Evolutionary conservation across 2,329 filamentous ascomycete genomes (phyloP).

Genomic region (Calonectria hongkongensis): DNA sequence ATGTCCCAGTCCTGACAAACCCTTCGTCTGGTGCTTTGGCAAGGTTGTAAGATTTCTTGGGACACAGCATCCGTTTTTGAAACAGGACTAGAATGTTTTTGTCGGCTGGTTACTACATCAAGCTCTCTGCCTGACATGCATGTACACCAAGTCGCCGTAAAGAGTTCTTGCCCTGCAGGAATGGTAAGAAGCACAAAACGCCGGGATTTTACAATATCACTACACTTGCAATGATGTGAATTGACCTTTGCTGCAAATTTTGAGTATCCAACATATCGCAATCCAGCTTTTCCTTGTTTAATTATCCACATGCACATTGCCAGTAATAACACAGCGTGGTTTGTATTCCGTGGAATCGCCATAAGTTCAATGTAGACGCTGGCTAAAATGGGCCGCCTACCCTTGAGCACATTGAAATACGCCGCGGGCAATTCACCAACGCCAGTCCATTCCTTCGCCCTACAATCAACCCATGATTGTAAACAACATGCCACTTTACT

Average conservation of each 20-base stretch:
- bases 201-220: background rate
- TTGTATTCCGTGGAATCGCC: no score
- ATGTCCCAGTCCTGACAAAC: slow-evolving; percentile 21
- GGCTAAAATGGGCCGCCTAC: background rate
- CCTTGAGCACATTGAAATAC: background rate
- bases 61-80: slow-evolving; percentile 14
- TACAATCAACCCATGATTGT: slow-evolving; percentile 11
- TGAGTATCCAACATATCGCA: background rate
- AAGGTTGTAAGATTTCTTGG: slow-evolving; percentile 32
- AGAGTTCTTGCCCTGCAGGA: background rate
- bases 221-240: no score
- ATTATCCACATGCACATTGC: no score
- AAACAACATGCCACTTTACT: slow-evolving; percentile 31
- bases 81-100: slow-evolving; percentile 18
- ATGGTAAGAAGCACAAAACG: background rate
- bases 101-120: slow-evolving; percentile 2
- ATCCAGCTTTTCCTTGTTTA: background rate
- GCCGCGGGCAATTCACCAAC: background rate
- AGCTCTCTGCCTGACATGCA: slow-evolving; percentile 28
- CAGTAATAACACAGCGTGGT: no score
- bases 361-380: no score
- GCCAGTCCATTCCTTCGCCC: background rate
- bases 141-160: background rate
- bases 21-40: slow-evolving; percentile 29
- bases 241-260: background rate